Conservation (phyloP, 2,329 filamentous ascomycete genomes). For the Stenocarpella maydis region DNA sequence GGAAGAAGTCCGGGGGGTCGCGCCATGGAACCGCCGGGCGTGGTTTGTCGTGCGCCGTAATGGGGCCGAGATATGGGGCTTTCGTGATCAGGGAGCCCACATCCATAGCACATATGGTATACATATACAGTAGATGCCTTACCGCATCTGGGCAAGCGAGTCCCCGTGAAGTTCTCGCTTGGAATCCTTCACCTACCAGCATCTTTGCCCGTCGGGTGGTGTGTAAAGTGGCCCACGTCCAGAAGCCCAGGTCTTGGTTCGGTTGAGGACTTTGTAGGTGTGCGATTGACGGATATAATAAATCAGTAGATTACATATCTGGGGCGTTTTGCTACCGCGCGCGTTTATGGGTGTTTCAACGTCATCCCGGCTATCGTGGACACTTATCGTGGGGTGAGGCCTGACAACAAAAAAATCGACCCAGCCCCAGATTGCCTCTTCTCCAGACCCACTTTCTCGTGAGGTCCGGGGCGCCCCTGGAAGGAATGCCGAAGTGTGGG, state of each 20-base stretch:
- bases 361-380: background rate
- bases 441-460: conserved; percentile 21
- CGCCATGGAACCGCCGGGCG: conserved; percentile 18
- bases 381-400: conserved; percentile 27
- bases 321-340: background rate
- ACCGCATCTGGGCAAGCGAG: conserved; percentile 16
- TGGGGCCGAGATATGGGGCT: conserved; percentile 23
- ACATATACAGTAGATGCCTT: no score
- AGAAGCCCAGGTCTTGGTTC: no score
- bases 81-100: conserved; percentile 16
- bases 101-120: no score
- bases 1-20: conserved; percentile 21
- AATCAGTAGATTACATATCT: background rate
- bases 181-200: background rate
- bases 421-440: conserved; percentile 17
- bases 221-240: background rate
- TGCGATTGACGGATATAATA: background rate
- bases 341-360: conserved; percentile 7
- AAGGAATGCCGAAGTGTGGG: conserved; percentile 21
- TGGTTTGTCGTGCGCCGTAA: conserved; percentile 25
- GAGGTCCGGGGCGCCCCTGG: conserved; percentile 22
- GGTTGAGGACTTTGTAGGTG: background rate
- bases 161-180: conserved; percentile 17
- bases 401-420: conserved; percentile 15
- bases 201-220: background rate